Percentiles rank a stretch among this genome's conserved stretches.
Evolutionary conservation across 2,329 filamentous ascomycete genomes (phyloP).

Genomic region (Penicillium sp.): DNA sequence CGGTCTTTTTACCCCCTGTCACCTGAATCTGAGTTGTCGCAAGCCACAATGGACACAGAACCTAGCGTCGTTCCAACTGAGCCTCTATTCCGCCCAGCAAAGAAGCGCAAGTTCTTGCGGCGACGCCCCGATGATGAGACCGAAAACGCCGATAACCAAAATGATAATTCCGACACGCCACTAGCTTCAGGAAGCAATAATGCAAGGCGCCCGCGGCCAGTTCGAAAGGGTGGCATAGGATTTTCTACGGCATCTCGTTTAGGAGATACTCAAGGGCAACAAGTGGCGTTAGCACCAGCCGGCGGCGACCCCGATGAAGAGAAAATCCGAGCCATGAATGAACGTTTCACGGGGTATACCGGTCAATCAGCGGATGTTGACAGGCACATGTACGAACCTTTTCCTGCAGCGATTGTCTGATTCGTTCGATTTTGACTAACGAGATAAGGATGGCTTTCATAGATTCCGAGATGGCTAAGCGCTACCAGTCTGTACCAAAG

Average conservation of each 20-base stretch:
- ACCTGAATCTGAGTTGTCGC: background rate
- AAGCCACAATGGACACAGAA: constrained; percentile 31
- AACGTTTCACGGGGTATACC: constrained; percentile 57
- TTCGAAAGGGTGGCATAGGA: constrained; percentile 46
- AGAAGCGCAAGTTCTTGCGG: constrained; percentile 51
- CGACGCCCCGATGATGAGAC: constrained; percentile 35
- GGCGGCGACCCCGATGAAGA: constrained; percentile 36
- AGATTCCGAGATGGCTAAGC: constrained; percentile 63
- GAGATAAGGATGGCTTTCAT: constrained; percentile 63
- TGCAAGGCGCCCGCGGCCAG: constrained; percentile 34
- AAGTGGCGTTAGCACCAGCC: constrained; percentile 23
- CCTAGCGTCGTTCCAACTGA: constrained; percentile 21
- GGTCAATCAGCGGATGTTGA: constrained; percentile 57
- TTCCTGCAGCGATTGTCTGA: constrained; percentile 3
- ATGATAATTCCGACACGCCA: constrained; percentile 10
- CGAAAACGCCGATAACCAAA: constrained; percentile 21
- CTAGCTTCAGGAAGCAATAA: constrained; percentile 1
- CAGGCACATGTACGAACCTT: constrained; percentile 59
- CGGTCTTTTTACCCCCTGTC: background rate
- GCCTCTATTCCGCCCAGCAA: constrained; percentile 47
- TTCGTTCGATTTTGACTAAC: constrained; percentile 48
- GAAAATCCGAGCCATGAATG: constrained; percentile 41
- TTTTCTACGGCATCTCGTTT: constrained; percentile 40
- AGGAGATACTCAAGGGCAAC: constrained; percentile 20
- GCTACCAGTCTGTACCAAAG: constrained; percentile 30